Conservation (phyloP, 2,329 filamentous ascomycete genomes). For the Talaromyces sp. region DNA sequence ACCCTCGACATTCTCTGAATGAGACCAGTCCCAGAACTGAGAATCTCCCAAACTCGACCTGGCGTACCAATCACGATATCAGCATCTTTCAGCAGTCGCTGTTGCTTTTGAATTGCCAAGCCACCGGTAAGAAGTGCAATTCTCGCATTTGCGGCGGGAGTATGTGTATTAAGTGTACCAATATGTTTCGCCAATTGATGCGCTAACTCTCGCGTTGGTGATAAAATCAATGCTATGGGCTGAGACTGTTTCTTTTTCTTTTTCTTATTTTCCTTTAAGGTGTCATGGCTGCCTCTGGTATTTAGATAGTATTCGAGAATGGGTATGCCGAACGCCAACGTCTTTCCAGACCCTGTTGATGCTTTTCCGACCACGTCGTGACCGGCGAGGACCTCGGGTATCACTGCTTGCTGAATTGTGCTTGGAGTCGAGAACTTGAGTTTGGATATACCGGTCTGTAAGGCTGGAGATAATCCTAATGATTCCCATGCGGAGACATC, state of each 20-base stretch:
- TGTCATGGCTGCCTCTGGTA: constrained; percentile 29
- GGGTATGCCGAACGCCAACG: constrained; percentile 88
- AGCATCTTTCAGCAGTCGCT: constrained; percentile 74
- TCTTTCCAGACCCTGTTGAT: constrained; percentile 94
- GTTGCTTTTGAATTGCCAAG: constrained; percentile 90
- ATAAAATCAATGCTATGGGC: constrained; percentile 76
- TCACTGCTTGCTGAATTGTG: constrained; percentile 71
- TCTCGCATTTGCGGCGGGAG: constrained; percentile 57
- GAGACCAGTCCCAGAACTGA: constrained; percentile 69
- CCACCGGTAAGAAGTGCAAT: constrained; percentile 91
- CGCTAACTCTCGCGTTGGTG: constrained; percentile 87
- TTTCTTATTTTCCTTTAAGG: constrained; percentile 33
- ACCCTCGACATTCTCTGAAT: constrained; percentile 69
- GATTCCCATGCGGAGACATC: constrained; percentile 72
- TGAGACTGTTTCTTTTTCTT: constrained; percentile 39
- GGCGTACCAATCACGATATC: constrained; percentile 94
- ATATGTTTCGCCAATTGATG: constrained; percentile 87
- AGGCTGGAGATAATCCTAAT: constrained; percentile 67
- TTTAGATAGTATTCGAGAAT: constrained; percentile 81
- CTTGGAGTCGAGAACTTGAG: constrained; percentile 80
- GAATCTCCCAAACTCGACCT: constrained; percentile 89
- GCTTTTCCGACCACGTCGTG: constrained; percentile 95
- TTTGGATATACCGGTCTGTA: constrained; percentile 70
- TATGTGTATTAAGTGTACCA: constrained; percentile 64
- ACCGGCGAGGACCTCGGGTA: constrained; percentile 77